Base-by-base conservation (phyloP, 2,329 filamentous ascomycete genomes). In the Drechslera avenae region DNA sequence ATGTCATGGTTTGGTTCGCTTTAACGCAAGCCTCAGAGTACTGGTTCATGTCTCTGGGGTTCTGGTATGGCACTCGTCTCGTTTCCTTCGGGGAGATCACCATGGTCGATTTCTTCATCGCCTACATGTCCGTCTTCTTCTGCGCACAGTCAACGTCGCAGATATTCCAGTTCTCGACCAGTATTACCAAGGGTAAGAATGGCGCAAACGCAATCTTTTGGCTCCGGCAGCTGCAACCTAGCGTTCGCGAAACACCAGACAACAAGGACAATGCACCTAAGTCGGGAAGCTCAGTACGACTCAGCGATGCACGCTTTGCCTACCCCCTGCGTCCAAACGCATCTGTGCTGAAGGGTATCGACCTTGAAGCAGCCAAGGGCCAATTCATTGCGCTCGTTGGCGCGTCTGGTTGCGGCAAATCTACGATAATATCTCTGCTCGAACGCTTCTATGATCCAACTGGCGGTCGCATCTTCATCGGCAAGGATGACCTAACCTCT, bases 401-500 rank as follows among this genome's bases (percentile, higher is more conserved):
- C 3, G 47, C 50, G 8, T 96, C 91, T 16, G 93, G 93, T 5
- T 94, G 88, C 32, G 93, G 93, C 28, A 97, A 97, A 76, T 92
- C 88, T 64, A 97, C 92, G 0, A 90, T 97, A 54, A 87, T 97
- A 17, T 91, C 91, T 8, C 79, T 97, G 21, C 87, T 97, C 1
- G 92, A 97, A 74, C 84, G 93, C 18, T 97, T 97, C 71, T 97
- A 97, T 71, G 85, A 91, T 54, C 91, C 92, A 0, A 87, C 95
- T 6, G 74, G 78, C 10, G 90, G 90, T 3, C 74, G 76, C 4
- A 86, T 93, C 50, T 75, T 84, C 1, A 81, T 85, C 60, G 83
- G 83, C 23, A 92, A 92, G 26, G 75, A 81, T 13, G 84, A 97
- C 81, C 87, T 65, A 3, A 19, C 59, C 42, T 61, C 2, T 35